Conservation (phyloP, 2,329 filamentous ascomycete genomes). For the Aspergillus japonicus region DNA sequence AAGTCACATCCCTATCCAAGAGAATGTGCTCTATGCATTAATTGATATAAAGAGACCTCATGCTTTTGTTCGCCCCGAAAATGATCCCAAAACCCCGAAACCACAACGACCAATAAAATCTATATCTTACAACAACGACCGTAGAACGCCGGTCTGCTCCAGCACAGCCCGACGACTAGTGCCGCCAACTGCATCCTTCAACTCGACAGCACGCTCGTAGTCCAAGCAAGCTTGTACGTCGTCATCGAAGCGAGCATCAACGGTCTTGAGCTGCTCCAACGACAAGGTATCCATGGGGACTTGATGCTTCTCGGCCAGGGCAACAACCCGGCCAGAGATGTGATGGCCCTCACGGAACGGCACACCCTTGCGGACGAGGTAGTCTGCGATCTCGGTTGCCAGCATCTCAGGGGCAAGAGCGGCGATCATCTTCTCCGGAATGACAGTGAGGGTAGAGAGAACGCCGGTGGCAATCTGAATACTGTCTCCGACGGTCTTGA, state of each 20-base stretch:
- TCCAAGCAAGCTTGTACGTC: slow-evolving; percentile 72
- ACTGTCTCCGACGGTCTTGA: slow-evolving; percentile 78
- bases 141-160: slow-evolving; percentile 66
- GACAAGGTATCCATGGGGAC: slow-evolving; percentile 69
- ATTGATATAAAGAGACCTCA: not conserved
- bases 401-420: slow-evolving; percentile 82
- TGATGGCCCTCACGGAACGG: slow-evolving; percentile 81
- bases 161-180: slow-evolving; percentile 70
- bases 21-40: not conserved
- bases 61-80: not conserved
- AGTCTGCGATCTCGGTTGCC: slow-evolving; percentile 56
- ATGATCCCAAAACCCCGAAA: not conserved
- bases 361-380: slow-evolving; percentile 54
- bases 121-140: slow-evolving; percentile 48
- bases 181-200: slow-evolving; percentile 72
- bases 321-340: slow-evolving; percentile 70
- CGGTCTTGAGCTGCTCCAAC: slow-evolving; percentile 63
- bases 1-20: not conserved
- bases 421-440: slow-evolving; percentile 73
- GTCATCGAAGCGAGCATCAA: slow-evolving; percentile 68
- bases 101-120: not conserved
- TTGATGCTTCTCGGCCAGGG: slow-evolving; percentile 65
- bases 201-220: slow-evolving; percentile 80
- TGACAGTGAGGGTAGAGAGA: slow-evolving; percentile 67
- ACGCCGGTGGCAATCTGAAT: slow-evolving; percentile 81